These are phyloP conservation scores for Mollisiaceae sp. DNA, from an alignment of 2,329 filamentous ascomycete genomes.

Conservation along the genomic window DNA sequence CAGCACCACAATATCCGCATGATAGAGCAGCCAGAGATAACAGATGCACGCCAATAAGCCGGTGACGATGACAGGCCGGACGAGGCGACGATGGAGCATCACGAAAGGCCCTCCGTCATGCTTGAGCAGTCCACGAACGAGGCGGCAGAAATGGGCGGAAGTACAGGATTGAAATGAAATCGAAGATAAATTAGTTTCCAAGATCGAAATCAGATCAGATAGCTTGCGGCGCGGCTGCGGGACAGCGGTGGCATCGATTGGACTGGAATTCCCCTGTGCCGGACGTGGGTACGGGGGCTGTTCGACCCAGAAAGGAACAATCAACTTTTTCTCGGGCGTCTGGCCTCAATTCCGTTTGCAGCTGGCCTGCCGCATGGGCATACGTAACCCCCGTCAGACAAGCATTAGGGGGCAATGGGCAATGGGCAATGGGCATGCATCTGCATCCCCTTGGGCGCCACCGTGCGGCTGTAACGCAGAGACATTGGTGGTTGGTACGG, in stretches of 20 bases:
- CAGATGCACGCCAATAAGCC: background rate
- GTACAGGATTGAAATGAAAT: background rate
- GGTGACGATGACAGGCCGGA: conserved; percentile 1
- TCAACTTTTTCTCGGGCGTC: background rate
- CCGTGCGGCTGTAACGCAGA: background rate
- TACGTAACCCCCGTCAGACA: background rate
- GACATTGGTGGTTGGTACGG: background rate
- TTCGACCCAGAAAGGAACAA: background rate
- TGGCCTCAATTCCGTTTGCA: background rate
- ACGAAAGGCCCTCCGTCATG: background rate
- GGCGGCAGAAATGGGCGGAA: background rate
- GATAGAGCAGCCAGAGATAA: background rate
- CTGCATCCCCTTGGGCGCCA: background rate
- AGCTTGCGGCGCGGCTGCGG: background rate
- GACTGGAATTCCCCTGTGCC: background rate
- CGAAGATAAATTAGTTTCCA: background rate
- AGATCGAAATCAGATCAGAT: background rate
- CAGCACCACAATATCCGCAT: background rate
- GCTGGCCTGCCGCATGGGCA: background rate
- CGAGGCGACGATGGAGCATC: conserved; percentile 6
- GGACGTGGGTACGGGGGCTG: background rate
- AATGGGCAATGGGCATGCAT: no score
- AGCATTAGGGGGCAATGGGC: background rate
- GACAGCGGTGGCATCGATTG: background rate
- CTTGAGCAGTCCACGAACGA: background rate